Conservation (phyloP, 768 basidiomycete species). For the Pluteus cervinus region DNA sequence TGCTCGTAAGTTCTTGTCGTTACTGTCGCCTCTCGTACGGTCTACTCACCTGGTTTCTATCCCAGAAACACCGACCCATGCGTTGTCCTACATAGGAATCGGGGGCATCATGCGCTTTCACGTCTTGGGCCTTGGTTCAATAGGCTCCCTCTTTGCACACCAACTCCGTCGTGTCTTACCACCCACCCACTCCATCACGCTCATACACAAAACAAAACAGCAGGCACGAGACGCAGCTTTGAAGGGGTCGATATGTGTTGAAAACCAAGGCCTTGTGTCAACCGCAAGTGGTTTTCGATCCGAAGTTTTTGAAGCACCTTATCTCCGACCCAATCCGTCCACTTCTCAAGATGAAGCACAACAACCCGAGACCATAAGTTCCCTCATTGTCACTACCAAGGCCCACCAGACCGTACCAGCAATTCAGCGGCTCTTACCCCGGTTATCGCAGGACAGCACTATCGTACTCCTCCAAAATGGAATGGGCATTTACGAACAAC, state of each 20-base stretch:
- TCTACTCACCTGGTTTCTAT: too few relatives aligned
- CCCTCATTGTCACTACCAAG: slow-evolving; percentile 81
- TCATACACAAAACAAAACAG: slow-evolving; percentile 57
- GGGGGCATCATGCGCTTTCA: slow-evolving; percentile 61
- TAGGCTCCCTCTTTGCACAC: slow-evolving; percentile 78
- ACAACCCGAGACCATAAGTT: slow-evolving; percentile 64
- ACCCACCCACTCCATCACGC: slow-evolving; percentile 46
- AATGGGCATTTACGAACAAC: slow-evolving; percentile 84
- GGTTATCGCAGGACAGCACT: slow-evolving; percentile 63
- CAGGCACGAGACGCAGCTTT: slow-evolving; percentile 28
- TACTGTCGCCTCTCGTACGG: too few relatives aligned
- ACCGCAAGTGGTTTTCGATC: slow-evolving; percentile 39
- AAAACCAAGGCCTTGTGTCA: slow-evolving; percentile 39
- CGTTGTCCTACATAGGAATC: too few relatives aligned
- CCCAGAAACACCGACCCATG: too few relatives aligned
- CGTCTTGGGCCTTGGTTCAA: slow-evolving; percentile 73
- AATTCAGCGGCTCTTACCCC: slow-evolving; percentile 50
- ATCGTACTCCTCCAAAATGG: slow-evolving; percentile 94
- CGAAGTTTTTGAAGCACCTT: slow-evolving; percentile 35
- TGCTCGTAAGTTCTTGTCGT: too few relatives aligned
- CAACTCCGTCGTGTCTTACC: slow-evolving; percentile 65
- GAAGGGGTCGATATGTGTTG: slow-evolving; percentile 38
- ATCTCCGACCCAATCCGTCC: slow-evolving; percentile 6
- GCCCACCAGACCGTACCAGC: slow-evolving; percentile 58
- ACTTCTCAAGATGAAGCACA: slow-evolving; percentile 6